Evolutionary conservation across 2,329 filamentous ascomycete genomes (phyloP).

Genomic region (Ophiostoma populinum): DNA sequence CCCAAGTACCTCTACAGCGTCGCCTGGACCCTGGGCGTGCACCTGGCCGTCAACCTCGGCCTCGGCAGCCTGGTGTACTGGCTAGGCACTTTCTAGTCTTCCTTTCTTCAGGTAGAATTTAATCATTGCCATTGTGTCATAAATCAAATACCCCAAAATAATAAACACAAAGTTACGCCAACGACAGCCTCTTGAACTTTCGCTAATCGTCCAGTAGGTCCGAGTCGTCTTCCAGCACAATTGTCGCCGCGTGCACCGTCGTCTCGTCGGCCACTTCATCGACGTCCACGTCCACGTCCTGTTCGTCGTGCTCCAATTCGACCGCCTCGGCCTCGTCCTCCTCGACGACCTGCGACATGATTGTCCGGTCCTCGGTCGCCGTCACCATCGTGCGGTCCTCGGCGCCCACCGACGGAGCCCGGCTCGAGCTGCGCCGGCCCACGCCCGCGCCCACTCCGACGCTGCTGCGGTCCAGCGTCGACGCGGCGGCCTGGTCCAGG

Average conservation of each 20-base stretch:
- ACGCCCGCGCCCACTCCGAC: too few species aligned
- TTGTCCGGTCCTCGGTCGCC: slow-evolving; percentile 21
- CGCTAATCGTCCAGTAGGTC: slow-evolving; percentile 8
- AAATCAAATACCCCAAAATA: not conserved
- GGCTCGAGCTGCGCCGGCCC: slow-evolving; percentile 24
- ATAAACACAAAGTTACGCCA: not conserved
- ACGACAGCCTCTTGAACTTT: not conserved
- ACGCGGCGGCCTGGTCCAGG: slow-evolving; percentile 25
- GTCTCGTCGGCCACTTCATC: slow-evolving; percentile 21
- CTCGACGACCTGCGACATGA: slow-evolving; percentile 30
- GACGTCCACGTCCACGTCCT: slow-evolving; percentile 12
- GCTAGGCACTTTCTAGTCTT: slow-evolving; percentile 20
- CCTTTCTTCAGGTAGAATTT: not conserved
- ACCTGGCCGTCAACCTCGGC: slow-evolving; percentile 54
- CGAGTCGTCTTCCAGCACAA: slow-evolving; percentile 6
- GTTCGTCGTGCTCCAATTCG: slow-evolving; percentile 2
- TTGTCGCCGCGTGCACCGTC: slow-evolving; percentile 4
- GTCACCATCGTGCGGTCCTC: slow-evolving; percentile 14
- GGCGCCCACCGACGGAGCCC: slow-evolving; percentile 23
- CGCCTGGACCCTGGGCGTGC: slow-evolving; percentile 73
- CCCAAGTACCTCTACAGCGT: slow-evolving; percentile 90
- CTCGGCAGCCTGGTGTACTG: slow-evolving; percentile 41
- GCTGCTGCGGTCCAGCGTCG: slow-evolving; percentile 3
- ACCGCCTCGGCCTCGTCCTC: slow-evolving; percentile 21
- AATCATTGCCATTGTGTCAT: not conserved